Conservation (phyloP, 106 monocot species). For the Alisma plantagoaquatica region DNA sequence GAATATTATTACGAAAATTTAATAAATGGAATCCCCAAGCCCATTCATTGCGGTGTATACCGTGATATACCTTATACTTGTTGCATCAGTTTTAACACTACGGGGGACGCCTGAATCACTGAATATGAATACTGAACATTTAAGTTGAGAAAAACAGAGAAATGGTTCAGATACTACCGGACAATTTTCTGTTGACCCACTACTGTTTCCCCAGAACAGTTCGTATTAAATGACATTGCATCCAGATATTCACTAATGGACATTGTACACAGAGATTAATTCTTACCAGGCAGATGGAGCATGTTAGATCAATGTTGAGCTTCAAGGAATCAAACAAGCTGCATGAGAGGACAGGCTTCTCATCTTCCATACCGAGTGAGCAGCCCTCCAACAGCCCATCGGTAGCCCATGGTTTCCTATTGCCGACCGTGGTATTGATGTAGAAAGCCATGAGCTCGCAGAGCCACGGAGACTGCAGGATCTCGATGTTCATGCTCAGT, state of each 20-base stretch:
- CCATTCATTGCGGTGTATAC: too few species aligned
- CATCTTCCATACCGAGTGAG: conserved; percentile 38
- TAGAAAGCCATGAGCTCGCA: conserved; percentile 71
- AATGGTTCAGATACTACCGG: too few species aligned
- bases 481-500: conserved; percentile 60
- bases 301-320: conserved; percentile 65
- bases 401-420: conserved; percentile 8
- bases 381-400: conserved; percentile 47
- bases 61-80: too few species aligned
- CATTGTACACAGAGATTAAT: too few species aligned
- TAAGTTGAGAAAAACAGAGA: neutral
- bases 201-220: too few species aligned
- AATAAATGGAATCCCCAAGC: too few species aligned
- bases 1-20: neutral
- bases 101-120: too few species aligned
- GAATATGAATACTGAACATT: neutral
- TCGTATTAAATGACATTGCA: too few species aligned
- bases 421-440: conserved; percentile 40
- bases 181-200: too few species aligned
- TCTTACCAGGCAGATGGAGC: conserved; percentile 75
- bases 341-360: conserved; percentile 49
- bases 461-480: conserved; percentile 84
- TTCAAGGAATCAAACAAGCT: conserved; percentile 55
- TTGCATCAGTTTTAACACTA: too few species aligned
- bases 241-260: too few species aligned